phyloP scores from a whole-genome alignment of 108 stramenopile genomes.

The Pseudonitzschia pungens region DNA sequence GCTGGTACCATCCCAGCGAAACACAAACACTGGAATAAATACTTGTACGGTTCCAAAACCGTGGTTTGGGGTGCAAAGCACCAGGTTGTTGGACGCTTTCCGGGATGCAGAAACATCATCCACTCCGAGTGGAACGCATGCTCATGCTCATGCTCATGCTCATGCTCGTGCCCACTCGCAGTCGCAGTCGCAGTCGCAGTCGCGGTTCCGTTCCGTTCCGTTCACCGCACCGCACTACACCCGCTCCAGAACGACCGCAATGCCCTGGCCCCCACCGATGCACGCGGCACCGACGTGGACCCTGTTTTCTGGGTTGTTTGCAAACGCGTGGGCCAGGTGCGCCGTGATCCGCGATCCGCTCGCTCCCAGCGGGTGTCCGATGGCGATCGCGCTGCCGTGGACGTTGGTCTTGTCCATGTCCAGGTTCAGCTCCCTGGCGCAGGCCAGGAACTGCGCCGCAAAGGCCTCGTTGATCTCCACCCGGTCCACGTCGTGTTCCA shows the following conservation, averaged over 20 bases:
- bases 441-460: constrained; percentile 94
- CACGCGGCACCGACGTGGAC: constrained; percentile 95
- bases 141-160: too few relatives aligned
- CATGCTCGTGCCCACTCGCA: too few relatives aligned
- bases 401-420: constrained; percentile 90
- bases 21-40: too few relatives aligned
- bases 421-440: constrained; percentile 93
- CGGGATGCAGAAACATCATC: too few relatives aligned
- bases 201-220: too few relatives aligned
- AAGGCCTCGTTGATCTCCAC: constrained; percentile 99
- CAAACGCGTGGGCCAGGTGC: constrained; percentile 92
- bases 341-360: constrained; percentile 93
- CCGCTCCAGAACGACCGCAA: constrained; percentile 93
- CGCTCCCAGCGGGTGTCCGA: constrained; percentile 96
- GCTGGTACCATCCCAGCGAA: too few relatives aligned
- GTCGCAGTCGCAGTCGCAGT: too few relatives aligned
- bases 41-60: too few relatives aligned
- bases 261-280: constrained; percentile 99
- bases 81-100: too few relatives aligned
- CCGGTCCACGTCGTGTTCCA: constrained; percentile 90
- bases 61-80: too few relatives aligned
- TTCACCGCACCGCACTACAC: constrained; percentile 10
- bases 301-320: constrained; percentile 46
- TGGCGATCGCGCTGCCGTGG: constrained; percentile 93
- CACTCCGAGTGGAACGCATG: too few relatives aligned